phyloP scores from a whole-genome alignment of 2,329 filamentous ascomycete genomes.

The Allantophomopsis cytisporea region DNA sequence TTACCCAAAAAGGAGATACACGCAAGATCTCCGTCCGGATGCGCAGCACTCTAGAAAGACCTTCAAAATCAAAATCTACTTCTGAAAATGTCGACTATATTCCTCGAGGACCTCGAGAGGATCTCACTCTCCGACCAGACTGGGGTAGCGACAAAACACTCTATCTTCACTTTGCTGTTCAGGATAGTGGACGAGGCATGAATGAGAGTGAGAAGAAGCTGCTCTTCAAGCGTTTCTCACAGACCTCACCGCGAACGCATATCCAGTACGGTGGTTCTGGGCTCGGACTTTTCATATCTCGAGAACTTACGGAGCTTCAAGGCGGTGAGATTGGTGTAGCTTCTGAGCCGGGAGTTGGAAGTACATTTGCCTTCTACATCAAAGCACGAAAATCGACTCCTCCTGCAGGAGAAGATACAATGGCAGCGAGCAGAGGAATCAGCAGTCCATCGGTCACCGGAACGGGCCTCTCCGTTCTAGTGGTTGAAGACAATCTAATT shows the following conservation, averaged over 20 bases:
- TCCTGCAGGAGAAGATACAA: slow-evolving; percentile 3
- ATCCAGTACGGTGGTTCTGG: slow-evolving; percentile 67
- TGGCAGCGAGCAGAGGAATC: slow-evolving; percentile 1
- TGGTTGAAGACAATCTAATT: slow-evolving; percentile 46
- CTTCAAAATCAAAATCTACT: not conserved
- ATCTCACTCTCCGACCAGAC: slow-evolving; percentile 14
- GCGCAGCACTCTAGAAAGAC: not conserved
- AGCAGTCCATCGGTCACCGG: not conserved
- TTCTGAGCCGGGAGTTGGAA: slow-evolving; percentile 49
- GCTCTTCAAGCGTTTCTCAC: slow-evolving; percentile 64
- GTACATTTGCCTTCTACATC: slow-evolving; percentile 62
- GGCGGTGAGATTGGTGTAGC: slow-evolving; percentile 65
- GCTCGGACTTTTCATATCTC: slow-evolving; percentile 62
- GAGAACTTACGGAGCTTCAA: slow-evolving; percentile 62
- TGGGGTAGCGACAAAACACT: slow-evolving; percentile 20
- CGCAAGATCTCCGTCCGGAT: slow-evolving; percentile 28
- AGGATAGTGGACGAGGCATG: slow-evolving; percentile 61
- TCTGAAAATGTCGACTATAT: slow-evolving; percentile 1
- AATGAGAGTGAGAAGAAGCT: slow-evolving; percentile 55
- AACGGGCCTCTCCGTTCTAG: slow-evolving; percentile 19
- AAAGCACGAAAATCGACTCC: slow-evolving; percentile 26
- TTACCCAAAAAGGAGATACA: slow-evolving; percentile 47
- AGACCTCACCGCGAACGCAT: slow-evolving; percentile 62
- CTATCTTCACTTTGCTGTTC: slow-evolving; percentile 58
- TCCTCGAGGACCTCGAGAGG: slow-evolving; percentile 14